These are phyloP conservation scores for Canna indica DNA, from an alignment of 176 grass and related monocot genomes.

Conservation along the genomic window DNA sequence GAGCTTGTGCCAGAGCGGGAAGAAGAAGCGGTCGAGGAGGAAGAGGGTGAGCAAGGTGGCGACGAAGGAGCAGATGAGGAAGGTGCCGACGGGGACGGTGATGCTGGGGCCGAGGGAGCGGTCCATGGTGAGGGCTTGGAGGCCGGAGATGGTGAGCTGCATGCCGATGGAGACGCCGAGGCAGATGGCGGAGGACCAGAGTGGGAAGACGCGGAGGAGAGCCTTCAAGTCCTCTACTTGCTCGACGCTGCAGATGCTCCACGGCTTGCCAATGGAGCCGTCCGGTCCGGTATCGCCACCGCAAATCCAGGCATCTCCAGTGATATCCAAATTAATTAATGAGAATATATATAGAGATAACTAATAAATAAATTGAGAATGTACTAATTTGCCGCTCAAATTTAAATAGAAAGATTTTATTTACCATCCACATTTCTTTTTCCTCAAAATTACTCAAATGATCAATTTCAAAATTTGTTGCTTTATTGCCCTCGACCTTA, in stretches of 20 bases:
- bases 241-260: slow-evolving; percentile 56
- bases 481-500: too few species aligned
- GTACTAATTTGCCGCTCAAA: too few species aligned
- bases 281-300: slow-evolving; percentile 25
- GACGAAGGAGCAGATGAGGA: slow-evolving; percentile 16
- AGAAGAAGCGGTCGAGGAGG: slow-evolving; percentile 42
- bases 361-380: too few species aligned
- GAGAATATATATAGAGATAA: too few species aligned
- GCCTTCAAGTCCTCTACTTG: slow-evolving; percentile 68
- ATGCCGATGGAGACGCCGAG: slow-evolving; percentile 41
- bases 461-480: too few species aligned
- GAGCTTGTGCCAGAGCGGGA: slow-evolving; percentile 34
- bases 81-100: slow-evolving; percentile 45
- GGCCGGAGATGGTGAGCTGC: slow-evolving; percentile 49
- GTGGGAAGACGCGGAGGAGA: slow-evolving; percentile 46
- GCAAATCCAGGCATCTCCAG: slow-evolving; percentile 47
- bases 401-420: too few species aligned
- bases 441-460: too few species aligned
- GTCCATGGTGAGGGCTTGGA: slow-evolving; percentile 71
- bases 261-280: slow-evolving; percentile 23
- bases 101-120: slow-evolving; percentile 40
- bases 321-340: too few species aligned
- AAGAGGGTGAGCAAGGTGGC: slow-evolving; percentile 30
- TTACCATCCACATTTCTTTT: too few species aligned
- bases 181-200: slow-evolving; percentile 47